phyloP scores from a whole-genome alignment of 129 eudicot species.

The Arctium minus region DNA sequence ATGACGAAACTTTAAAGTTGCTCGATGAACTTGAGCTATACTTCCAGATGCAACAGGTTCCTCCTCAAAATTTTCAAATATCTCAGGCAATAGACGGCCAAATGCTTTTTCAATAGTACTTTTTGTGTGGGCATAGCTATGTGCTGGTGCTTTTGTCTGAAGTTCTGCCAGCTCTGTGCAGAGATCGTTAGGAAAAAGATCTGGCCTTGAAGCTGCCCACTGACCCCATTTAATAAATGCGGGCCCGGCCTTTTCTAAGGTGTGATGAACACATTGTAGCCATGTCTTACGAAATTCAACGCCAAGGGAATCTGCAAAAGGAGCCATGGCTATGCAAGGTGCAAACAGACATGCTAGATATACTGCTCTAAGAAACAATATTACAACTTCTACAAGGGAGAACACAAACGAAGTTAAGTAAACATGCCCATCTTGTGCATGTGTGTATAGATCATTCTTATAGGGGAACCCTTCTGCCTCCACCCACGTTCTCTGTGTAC shows the following conservation, averaged over 20 bases:
- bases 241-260: conserved; percentile 86
- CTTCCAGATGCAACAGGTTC: conserved; percentile 94
- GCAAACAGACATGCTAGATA: conserved; percentile 64
- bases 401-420: conserved; percentile 49
- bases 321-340: conserved; percentile 92
- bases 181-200: conserved; percentile 78
- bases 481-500: conserved; percentile 41
- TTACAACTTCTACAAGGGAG: conserved; percentile 54
- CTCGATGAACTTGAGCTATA: conserved; percentile 91
- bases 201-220: conserved; percentile 99
- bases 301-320: conserved; percentile 77
- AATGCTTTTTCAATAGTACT: conserved; percentile 73
- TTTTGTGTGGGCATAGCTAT: conserved; percentile 73
- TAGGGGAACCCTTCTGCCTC: conserved; percentile 56
- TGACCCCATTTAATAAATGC: conserved; percentile 99
- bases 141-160: conserved; percentile 85
- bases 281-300: conserved; percentile 64
- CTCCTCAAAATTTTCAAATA: conserved; percentile 88
- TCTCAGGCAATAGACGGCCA: conserved; percentile 73
- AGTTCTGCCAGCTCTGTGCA: conserved; percentile 74
- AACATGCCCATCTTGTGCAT: conserved; percentile 75
- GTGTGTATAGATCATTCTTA: conserved; percentile 53
- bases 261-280: conserved; percentile 61
- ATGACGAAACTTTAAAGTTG: conserved; percentile 68
- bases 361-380: conserved; percentile 67